Base-by-base conservation (phyloP, 164 flowering plant genomes). In the Macadamia integrifolia region DNA sequence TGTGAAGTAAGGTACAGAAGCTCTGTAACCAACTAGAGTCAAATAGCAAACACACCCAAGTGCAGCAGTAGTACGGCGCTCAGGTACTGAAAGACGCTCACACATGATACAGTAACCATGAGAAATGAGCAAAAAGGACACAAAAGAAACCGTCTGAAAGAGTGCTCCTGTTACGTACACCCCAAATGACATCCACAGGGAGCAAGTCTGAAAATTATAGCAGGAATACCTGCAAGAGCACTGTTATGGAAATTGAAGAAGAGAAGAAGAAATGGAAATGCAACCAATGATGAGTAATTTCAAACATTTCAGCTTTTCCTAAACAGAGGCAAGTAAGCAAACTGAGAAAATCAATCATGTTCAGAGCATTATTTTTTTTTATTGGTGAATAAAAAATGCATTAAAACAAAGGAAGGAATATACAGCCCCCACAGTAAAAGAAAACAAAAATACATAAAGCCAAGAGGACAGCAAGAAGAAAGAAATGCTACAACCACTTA, bases 171-270 rank as follows among this genome's bases (percentile, higher is more conserved):
- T 88, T 44, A 92, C 79, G 64, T 88, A 94, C 40, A 87, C 95
- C 59, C 96, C 98, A 69, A 91, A 94, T 35, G 97, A 94, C 87
- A 90, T 84, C 97, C 98, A 94, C 46, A 94, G 69, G 18, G 98
- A 94, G 84, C 97, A 94, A 74, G 77, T 76, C 64, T 86, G 86
- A 55, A 80, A 78, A 80, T 87, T 75, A 76, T 80, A 85, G 71
- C 96, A 94, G 0, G 95, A 86, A 77, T 88, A 83, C 97, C 97
- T 94, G 88, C 77, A 78, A 66, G 10, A 74, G 60, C n/a, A 55
- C 28, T 55, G 18, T 4, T 11, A 30, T 29, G 17, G n/a, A 30
- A 50, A 42, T 42, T 18, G 18, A 55, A 29, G 30, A 8, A 46
- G 7, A 46, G 17, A 0, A 43, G 15, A 53, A 53, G n/a, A 53